Evolutionary conservation across 2,329 filamentous ascomycete genomes (phyloP).

Genomic region (Diaporthe velutina): DNA sequence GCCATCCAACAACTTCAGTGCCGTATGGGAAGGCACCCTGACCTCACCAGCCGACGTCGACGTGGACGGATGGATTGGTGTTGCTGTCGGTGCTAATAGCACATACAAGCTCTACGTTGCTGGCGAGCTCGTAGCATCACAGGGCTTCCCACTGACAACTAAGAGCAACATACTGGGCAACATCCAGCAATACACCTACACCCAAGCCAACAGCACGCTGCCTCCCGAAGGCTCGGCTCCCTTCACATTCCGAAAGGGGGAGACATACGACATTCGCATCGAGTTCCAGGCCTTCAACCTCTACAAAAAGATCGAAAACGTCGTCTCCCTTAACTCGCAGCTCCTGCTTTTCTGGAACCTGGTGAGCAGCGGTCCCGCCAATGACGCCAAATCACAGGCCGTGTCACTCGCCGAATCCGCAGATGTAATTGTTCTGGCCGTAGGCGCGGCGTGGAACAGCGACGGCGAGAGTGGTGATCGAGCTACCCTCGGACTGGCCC

Average conservation of each 20-base stretch:
- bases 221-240: constrained; percentile 52
- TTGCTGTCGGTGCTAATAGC: constrained; percentile 55
- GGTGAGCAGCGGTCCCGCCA: constrained; percentile 48
- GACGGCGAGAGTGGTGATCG: constrained; percentile 58
- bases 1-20: constrained; percentile 59
- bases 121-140: constrained; percentile 45
- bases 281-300: constrained; percentile 58
- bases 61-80: constrained; percentile 57
- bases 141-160: constrained; percentile 44
- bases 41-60: constrained; percentile 51
- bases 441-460: constrained; percentile 59
- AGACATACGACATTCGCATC: constrained; percentile 52
- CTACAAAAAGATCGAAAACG: constrained; percentile 54
- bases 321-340: constrained; percentile 56
- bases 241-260: constrained; percentile 53
- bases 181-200: constrained; percentile 54
- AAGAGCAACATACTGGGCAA: constrained; percentile 54
- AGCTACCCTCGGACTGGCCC: constrained; percentile 51
- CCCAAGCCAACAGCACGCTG: constrained; percentile 50
- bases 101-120: constrained; percentile 55
- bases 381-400: constrained; percentile 49
- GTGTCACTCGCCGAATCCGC: constrained; percentile 50
- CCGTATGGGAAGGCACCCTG: constrained; percentile 56
- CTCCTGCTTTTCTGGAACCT: constrained; percentile 60
- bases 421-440: constrained; percentile 54